Conservation (phyloP, 2,329 filamentous ascomycete species). For the Chaetomium sp. region DNA sequence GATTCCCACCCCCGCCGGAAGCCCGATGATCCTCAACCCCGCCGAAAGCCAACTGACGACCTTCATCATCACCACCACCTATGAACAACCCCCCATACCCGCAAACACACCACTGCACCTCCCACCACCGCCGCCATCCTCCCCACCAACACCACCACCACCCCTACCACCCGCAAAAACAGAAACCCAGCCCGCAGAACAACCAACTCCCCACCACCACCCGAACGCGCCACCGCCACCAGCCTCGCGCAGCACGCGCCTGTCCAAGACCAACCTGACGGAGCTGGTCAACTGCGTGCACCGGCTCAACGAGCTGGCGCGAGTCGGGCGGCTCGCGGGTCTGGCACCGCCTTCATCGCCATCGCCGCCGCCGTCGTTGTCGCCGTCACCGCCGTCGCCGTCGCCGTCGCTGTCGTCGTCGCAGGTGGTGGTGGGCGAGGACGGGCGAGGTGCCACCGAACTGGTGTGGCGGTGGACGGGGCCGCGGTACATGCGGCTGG, state of each 20-base stretch:
- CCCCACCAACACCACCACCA: background rate
- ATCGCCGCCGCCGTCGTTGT: background rate
- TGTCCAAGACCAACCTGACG: background rate
- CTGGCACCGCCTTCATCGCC: background rate
- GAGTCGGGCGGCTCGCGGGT: background rate
- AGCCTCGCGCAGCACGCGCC: background rate
- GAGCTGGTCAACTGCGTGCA: background rate
- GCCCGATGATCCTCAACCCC: background rate
- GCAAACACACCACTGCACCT: background rate
- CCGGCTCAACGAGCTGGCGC: background rate
- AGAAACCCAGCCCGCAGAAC: background rate
- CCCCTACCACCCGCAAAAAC: background rate
- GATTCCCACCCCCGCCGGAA: too few relatives aligned
- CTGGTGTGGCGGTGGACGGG: slow-evolving; percentile 5
- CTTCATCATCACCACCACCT: background rate
- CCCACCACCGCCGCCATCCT: background rate
- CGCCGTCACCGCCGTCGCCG: background rate
- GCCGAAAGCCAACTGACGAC: background rate
- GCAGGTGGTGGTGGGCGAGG: too few relatives aligned
- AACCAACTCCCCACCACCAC: background rate
- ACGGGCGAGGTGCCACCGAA: too few relatives aligned
- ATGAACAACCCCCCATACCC: background rate
- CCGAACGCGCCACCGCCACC: background rate
- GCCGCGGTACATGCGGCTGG: background rate
- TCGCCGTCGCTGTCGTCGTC: too few relatives aligned